Evolutionary conservation across 2,329 filamentous ascomycete genomes (phyloP), one percentile per base, ranked within the genome.

Genomic region (Ophiostoma piceae): DNA sequence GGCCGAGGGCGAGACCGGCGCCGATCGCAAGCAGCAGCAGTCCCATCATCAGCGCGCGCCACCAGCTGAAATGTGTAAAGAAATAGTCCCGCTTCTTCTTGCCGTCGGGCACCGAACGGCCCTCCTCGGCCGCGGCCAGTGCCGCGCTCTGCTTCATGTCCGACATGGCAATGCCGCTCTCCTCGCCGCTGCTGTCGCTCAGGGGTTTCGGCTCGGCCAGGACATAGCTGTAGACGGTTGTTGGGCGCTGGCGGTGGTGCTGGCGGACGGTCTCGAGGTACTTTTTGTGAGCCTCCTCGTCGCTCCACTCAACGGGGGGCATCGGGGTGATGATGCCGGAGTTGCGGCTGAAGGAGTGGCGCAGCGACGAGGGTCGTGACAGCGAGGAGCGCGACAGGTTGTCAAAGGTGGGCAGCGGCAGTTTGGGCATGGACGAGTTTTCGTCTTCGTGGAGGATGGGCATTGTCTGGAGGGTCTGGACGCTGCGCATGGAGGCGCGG

Each of bases 371-470:
- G 51, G 62, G 65, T n/a, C 65, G 65, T 12, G 37, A 43, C 37
- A 66, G 65, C 65, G 65, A 66, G 39, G 65, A 66, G 19, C 65
- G 65, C 39, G 65, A 66, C n/a, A 41, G 9, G n/a, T 66, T 66
- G 65, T 66, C 65, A 66, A 47, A 66, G 37, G 37, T 32, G 37
- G n/a, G 65, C 39, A 66, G 19, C 19, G 65, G 65, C 65, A 41
- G 39, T 22, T 41, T 66, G n/a, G 65, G 65, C 65, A 66, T 66
- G 22, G 39, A 65, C 16, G 32, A 22, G 65, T 66, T 66, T 7
- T 41, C 39, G 22, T 66, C 37, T 9, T 66, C 65, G 35, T 41
- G 35, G 9, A 66, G 37, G 9, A 66, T 41, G 39, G 65, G 65
- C 65, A 66, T 47, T 2, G 65, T 14, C 54, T 29, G 35, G 8